These are phyloP conservation scores for Diplogelasinospora grovesii DNA, from an alignment of 495 filamentous ascomycete species.

Conservation along the genomic window DNA sequence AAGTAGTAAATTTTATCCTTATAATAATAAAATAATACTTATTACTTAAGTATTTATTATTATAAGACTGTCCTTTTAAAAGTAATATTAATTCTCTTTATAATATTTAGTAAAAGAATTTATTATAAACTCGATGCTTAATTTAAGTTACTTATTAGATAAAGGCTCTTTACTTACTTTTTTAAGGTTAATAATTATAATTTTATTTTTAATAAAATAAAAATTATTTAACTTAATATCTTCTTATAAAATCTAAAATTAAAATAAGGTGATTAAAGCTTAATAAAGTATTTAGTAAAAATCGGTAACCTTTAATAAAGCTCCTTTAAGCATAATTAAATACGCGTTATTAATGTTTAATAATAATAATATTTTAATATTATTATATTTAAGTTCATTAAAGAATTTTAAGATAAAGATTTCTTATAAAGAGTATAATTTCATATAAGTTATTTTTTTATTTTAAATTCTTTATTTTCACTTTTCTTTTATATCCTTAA, in stretches of 20 bases:
- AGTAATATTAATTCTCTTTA: slow-evolving; percentile 10
- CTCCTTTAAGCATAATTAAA: slow-evolving; percentile 5
- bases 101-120: slow-evolving; percentile 5
- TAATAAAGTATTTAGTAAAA: slow-evolving; percentile 6
- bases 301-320: slow-evolving; percentile 4
- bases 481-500: slow-evolving; percentile 11
- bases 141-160: slow-evolving; percentile 5
- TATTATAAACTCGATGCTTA: slow-evolving; percentile 5
- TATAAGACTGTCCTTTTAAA: slow-evolving; percentile 8
- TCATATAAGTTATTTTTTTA: slow-evolving; percentile 11
- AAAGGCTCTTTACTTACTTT: slow-evolving; percentile 2
- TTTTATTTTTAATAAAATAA: slow-evolving; percentile 4
- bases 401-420: slow-evolving; percentile 8
- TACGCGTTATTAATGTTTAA: slow-evolving; percentile 10
- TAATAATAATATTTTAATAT: slow-evolving; percentile 5
- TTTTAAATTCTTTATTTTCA: slow-evolving; percentile 10
- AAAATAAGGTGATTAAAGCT: slow-evolving; percentile 5
- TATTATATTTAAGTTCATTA: slow-evolving; percentile 9
- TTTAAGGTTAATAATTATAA: slow-evolving; percentile 10
- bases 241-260: slow-evolving; percentile 4
- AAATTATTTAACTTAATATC: slow-evolving; percentile 13
- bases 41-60: no score
- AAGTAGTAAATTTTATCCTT: no score
- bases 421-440: slow-evolving; percentile 9
- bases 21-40: no score